A percentile compares a stretch with the other conserved stretches of the same genome.
These are phyloP conservation scores for Protea cynaroides DNA, from an alignment of 164 flowering plant species.

Conservation along the genomic window DNA sequence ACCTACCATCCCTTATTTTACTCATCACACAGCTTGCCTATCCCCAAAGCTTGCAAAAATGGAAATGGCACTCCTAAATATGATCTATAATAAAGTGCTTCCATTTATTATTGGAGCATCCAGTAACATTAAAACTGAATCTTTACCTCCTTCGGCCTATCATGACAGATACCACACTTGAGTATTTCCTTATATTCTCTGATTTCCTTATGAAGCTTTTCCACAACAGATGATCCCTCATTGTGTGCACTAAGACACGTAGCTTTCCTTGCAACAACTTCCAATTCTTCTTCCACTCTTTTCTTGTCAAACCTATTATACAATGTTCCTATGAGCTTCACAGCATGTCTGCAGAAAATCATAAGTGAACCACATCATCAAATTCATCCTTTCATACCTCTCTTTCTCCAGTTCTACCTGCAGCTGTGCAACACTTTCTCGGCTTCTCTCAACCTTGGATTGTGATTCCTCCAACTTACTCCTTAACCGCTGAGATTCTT, in stretches of 20 bases:
- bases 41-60: too few species aligned
- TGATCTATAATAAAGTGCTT: too few species aligned
- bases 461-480: slow-evolving; percentile 52
- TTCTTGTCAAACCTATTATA: slow-evolving; percentile 57
- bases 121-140: neutral
- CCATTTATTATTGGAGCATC: too few species aligned
- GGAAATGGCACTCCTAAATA: too few species aligned
- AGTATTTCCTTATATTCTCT: slow-evolving; percentile 75
- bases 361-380: neutral
- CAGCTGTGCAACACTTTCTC: slow-evolving; percentile 38
- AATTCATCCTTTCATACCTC: slow-evolving; percentile 58
- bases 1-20: too few species aligned
- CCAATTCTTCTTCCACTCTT: slow-evolving; percentile 80
- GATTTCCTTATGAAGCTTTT: slow-evolving; percentile 76
- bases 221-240: slow-evolving; percentile 59
- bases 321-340: neutral
- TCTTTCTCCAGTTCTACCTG: slow-evolving; percentile 72
- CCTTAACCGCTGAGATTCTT: slow-evolving; percentile 45
- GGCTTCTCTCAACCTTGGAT: slow-evolving; percentile 42
- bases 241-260: slow-evolving; percentile 45
- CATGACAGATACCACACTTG: slow-evolving; percentile 84
- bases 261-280: slow-evolving; percentile 49
- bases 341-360: neutral
- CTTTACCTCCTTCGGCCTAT: slow-evolving; percentile 85
- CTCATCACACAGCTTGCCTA: too few species aligned